Evolutionary conservation across 2,329 filamentous ascomycete genomes (phyloP).

Genomic region (Cryphonectria nitschkei): DNA sequence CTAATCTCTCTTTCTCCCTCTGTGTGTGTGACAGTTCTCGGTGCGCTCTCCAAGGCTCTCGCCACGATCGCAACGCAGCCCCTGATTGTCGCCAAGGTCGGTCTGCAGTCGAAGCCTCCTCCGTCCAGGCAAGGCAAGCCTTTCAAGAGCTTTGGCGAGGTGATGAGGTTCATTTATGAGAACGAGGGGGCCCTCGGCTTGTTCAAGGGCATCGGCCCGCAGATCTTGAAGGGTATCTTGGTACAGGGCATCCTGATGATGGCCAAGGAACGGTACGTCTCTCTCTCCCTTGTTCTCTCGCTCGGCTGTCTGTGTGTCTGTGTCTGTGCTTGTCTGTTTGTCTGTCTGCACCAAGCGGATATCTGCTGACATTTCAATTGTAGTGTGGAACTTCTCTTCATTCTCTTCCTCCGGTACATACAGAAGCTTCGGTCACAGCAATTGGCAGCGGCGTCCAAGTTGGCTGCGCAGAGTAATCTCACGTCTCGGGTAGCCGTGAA

Average conservation of each 20-base stretch:
- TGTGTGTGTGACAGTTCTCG: slow-evolving; percentile 66
- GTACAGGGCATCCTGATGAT: slow-evolving; percentile 99
- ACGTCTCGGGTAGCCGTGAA: slow-evolving; percentile 36
- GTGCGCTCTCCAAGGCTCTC: slow-evolving; percentile 88
- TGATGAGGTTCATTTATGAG: slow-evolving; percentile 91
- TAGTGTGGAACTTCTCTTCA: slow-evolving; percentile 85
- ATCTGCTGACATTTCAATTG: slow-evolving; percentile 23
- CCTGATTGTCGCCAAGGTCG: slow-evolving; percentile 96
- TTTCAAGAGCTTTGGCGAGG: slow-evolving; percentile 91
- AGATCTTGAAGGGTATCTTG: slow-evolving; percentile 88
- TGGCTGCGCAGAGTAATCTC: slow-evolving; percentile 63
- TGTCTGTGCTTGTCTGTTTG: slow-evolving; percentile 5
- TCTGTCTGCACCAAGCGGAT: background rate
- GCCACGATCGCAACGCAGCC: slow-evolving; percentile 93
- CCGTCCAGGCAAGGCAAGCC: slow-evolving; percentile 82
- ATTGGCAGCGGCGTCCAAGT: slow-evolving; percentile 67
- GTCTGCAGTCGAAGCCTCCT: slow-evolving; percentile 90
- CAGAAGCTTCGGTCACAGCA: slow-evolving; percentile 71
- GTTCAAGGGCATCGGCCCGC: slow-evolving; percentile 95
- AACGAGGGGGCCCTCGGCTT: slow-evolving; percentile 83
- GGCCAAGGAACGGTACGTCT: slow-evolving; percentile 86
- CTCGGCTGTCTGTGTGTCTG: background rate
- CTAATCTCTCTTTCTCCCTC: background rate
- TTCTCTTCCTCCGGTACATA: slow-evolving; percentile 83
- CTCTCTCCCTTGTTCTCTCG: background rate